Base-by-base conservation (phyloP, 306 rosid genomes). In the Fagus crenata region DNA sequence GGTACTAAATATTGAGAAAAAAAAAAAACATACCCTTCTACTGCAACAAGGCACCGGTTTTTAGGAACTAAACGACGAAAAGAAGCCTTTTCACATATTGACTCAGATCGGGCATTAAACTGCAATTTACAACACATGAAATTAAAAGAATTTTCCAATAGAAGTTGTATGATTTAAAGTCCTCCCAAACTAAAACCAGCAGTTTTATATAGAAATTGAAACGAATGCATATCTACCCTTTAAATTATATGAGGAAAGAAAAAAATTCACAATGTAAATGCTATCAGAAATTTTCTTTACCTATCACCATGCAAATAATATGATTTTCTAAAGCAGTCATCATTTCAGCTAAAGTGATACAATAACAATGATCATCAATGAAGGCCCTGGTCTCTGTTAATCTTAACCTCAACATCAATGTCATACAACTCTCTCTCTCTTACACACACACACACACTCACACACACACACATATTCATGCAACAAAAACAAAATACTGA, bases 61-160 rank as follows among this genome's bases (percentile, higher is more conserved):
- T 80, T 85, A 67, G 90, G 87, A 70, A 80, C 49, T 51, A 87
- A 73, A 64, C 87, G 87, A 6, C 85, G 85, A 70, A 87, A 85
- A 55, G 90, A 85, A 46, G 89, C 84, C 82, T 80, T 85, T 56
- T 85, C 85, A 75, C 68, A 22, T 7, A 87, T 79, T 31, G 90
- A 80, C 80, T 85, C 89, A 39, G 90, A 85, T 17, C 89, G 84
- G 70, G 89, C 89, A 82, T 87, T 87, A 80, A 87, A 87, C 90
- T 87, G 81, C 77, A 75, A 65, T 63, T 46, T 3, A n/a, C 31
- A 53, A 7, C 32, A 68, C 54, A 53, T 6, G 42, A 67, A 1
- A 80, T 6, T 4, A 7, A 14, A 35, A 11, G 4, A 32, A 64
- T 28, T 53, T 49, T 33, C 78, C 7, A 58, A 14, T 4, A 67